A percentile compares a stretch with the other conserved stretches of the same genome.
Conservation (phyloP, 1,284 basidiomycete species). For the Cryptococcus hybrid region DNA sequence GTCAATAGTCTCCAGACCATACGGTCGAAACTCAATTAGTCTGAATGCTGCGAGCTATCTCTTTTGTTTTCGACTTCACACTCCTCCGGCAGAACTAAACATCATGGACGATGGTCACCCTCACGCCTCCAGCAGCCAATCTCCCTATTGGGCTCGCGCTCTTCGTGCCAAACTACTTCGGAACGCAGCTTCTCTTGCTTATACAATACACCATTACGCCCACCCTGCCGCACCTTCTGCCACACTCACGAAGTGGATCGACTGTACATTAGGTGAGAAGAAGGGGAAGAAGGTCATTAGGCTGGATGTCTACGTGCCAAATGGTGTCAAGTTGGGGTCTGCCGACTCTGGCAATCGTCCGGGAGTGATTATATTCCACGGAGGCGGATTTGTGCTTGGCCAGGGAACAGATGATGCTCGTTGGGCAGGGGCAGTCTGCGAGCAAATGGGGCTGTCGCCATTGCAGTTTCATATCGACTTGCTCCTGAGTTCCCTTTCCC, state of each 20-base stretch:
- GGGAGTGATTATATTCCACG: slow-evolving; percentile 25
- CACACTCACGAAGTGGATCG: slow-evolving; percentile 11
- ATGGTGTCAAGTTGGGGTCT: neutral
- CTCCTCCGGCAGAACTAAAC: too few relatives aligned
- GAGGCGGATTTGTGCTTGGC: slow-evolving; percentile 32
- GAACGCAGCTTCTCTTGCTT: slow-evolving; percentile 1
- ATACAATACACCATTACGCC: slow-evolving; percentile 8
- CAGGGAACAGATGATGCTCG: slow-evolving; percentile 23
- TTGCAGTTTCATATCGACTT: slow-evolving; percentile 47
- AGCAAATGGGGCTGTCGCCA: slow-evolving; percentile 29
- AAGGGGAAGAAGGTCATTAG: slow-evolving; percentile 5
- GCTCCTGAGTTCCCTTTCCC: slow-evolving; percentile 52
- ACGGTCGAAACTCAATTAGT: too few relatives aligned
- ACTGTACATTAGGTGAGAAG: slow-evolving; percentile 6
- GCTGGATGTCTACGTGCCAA: slow-evolving; percentile 18
- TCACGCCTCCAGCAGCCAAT: neutral
- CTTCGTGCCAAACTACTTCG: slow-evolving; percentile 10
- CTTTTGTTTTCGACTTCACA: too few relatives aligned
- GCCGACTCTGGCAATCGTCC: neutral
- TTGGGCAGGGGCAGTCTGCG: slow-evolving; percentile 14
- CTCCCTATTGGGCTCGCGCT: slow-evolving; percentile 8
- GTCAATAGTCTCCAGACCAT: too few relatives aligned
- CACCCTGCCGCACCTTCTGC: slow-evolving; percentile 6
- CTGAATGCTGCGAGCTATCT: too few relatives aligned
- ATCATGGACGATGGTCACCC: neutral